These are phyloP conservation scores for Pezicula rhizophila DNA, from an alignment of 2,329 filamentous ascomycete species.

Conservation along the genomic window DNA sequence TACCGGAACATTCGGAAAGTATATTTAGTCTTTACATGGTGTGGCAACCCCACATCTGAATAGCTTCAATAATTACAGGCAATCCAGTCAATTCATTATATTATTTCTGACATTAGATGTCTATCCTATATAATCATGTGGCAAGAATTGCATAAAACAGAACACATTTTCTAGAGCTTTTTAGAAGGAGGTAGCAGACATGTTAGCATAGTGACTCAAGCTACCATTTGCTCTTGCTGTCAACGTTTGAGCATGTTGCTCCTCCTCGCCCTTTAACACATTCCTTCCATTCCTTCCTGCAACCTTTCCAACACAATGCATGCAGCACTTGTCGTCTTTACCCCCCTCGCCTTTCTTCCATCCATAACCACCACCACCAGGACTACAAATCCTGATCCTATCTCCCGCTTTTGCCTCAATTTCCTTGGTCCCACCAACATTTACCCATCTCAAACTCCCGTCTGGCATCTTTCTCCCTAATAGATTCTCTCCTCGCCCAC, in stretches of 20 bases:
- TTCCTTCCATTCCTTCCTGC: not conserved
- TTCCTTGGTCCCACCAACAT: conserved; percentile 17
- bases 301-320: not conserved
- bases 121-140: too few relatives aligned
- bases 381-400: conserved; percentile 15
- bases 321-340: not conserved
- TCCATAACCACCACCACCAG: conserved; percentile 17
- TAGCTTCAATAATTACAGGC: too few relatives aligned
- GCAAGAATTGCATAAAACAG: too few relatives aligned
- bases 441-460: conserved; percentile 27
- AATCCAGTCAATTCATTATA: too few relatives aligned
- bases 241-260: too few relatives aligned
- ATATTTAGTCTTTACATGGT: too few relatives aligned
- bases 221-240: not conserved
- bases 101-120: too few relatives aligned
- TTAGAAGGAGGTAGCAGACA: not conserved
- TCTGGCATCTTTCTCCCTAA: conserved; percentile 62
- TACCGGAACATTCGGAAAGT: too few relatives aligned
- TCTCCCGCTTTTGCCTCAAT: conserved; percentile 15
- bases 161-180: too few relatives aligned
- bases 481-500: conserved; percentile 69
- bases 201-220: not conserved
- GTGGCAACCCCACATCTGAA: too few relatives aligned
- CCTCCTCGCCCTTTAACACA: not conserved
- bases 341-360: not conserved